Conservation (phyloP, 805 yeast species). For the Maudiozyma serrabonitensis region DNA sequence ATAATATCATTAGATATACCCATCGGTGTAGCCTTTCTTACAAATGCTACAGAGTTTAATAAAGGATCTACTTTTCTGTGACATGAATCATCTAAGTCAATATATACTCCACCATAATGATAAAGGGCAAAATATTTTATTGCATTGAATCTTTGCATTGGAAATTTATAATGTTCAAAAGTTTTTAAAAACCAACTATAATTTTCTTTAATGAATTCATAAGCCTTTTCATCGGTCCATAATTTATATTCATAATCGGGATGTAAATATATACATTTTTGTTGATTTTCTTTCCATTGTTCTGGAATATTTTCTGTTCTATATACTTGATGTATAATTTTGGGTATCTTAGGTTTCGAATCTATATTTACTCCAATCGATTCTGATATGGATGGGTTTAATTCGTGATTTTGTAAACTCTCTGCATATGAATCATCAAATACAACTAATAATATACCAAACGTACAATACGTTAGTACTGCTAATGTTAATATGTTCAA, state of each 20-base stretch:
- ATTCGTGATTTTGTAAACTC: conserved; percentile 51
- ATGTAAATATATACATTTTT: conserved; percentile 65
- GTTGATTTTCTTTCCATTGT: conserved; percentile 70
- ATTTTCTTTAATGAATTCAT: conserved; percentile 65
- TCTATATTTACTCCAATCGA: conserved; percentile 21
- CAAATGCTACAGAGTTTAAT: conserved; percentile 74
- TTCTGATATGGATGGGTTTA: conserved; percentile 34
- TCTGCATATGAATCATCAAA: conserved; percentile 62
- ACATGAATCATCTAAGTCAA: conserved; percentile 88
- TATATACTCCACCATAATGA: conserved; percentile 83
- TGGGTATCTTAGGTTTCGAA: conserved; percentile 50
- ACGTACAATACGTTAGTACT: conserved; percentile 50
- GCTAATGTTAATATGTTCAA: conserved; percentile 48
- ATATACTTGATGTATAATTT: conserved; percentile 89
- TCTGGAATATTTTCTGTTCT: conserved; percentile 72
- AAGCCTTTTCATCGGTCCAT: conserved; percentile 84
- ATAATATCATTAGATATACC: conserved; percentile 90
- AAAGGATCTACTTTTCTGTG: conserved; percentile 69
- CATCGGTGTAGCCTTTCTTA: conserved; percentile 78
- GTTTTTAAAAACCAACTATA: conserved; percentile 81
- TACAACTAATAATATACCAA: conserved; percentile 64
- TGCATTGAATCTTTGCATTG: conserved; percentile 85
- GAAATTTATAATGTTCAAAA: conserved; percentile 68
- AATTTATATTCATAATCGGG: conserved; percentile 81
- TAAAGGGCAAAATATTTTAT: conserved; percentile 75